A percentile compares a stretch with the other conserved stretches of the same genome.
phyloP scores from a whole-genome alignment of 768 basidiomycete genomes.

The Phanerochaete sordida region DNA sequence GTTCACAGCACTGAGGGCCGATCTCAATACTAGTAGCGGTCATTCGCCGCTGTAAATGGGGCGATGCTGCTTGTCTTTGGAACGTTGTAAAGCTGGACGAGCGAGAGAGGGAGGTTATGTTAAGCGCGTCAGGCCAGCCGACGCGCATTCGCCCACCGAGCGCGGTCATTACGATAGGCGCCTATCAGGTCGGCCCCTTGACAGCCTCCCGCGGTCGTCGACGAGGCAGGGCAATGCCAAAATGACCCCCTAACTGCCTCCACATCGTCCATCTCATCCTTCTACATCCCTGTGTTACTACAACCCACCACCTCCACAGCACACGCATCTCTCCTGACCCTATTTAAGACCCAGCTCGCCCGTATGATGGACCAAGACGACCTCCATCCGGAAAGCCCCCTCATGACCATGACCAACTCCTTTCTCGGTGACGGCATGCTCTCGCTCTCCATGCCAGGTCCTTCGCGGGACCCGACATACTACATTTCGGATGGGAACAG shows the following conservation, averaged over 20 bases:
- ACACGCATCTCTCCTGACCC: background rate
- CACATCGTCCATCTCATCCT: background rate
- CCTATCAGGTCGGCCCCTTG: background rate
- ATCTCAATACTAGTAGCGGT: too few relatives aligned
- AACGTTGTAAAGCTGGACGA: too few relatives aligned
- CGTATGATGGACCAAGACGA: slow-evolving; percentile 22
- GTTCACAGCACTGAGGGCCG: too few relatives aligned
- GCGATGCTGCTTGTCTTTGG: too few relatives aligned
- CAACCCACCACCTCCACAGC: too few relatives aligned
- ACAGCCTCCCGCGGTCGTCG: background rate
- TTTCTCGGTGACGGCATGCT: slow-evolving; percentile 29
- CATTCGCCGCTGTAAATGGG: background rate
- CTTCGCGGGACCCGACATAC: slow-evolving; percentile 33
- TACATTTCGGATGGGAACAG: slow-evolving; percentile 72
- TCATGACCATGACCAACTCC: slow-evolving; percentile 29
- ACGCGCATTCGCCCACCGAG: background rate
- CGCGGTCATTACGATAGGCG: background rate
- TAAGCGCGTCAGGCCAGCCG: background rate
- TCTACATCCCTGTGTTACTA: background rate
- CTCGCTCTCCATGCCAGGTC: slow-evolving; percentile 27
- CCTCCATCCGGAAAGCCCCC: slow-evolving; percentile 25
- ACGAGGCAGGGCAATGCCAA: background rate
- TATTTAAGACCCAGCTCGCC: background rate
- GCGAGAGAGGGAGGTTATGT: background rate
- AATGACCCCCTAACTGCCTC: background rate